A percentile compares a stretch with the other conserved stretches of the same genome.
Evolutionary conservation across 805 yeast species (phyloP).

Genomic region (Ogataea dorogensis): DNA sequence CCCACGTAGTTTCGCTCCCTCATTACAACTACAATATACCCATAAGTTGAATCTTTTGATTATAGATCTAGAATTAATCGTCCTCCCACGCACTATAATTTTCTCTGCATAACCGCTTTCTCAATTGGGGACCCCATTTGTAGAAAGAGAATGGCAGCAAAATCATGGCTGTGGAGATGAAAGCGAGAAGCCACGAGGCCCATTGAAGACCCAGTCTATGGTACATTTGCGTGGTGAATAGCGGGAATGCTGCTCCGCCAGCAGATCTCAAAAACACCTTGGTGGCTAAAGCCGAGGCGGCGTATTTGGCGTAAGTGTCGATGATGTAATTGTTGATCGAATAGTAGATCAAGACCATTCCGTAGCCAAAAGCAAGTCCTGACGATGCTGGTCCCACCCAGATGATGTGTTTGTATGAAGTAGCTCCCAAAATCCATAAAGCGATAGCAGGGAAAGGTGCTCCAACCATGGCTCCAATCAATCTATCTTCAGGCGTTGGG

Average conservation of each 20-base stretch:
- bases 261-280: slow-evolving; percentile 78
- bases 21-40: slow-evolving; percentile 1
- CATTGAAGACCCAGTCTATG: slow-evolving; percentile 69
- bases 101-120: slow-evolving; percentile 65
- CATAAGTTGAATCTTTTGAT: slow-evolving; percentile 4
- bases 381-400: slow-evolving; percentile 65
- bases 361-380: slow-evolving; percentile 59
- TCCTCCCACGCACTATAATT: slow-evolving; percentile 49
- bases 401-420: slow-evolving; percentile 63
- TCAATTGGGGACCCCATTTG: slow-evolving; percentile 59
- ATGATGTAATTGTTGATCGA: slow-evolving; percentile 77
- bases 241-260: slow-evolving; percentile 85
- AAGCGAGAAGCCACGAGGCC: slow-evolving; percentile 80
- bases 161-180: slow-evolving; percentile 75
- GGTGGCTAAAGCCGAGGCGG: slow-evolving; percentile 79
- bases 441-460: slow-evolving; percentile 81
- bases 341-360: slow-evolving; percentile 59
- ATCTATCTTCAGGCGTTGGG: slow-evolving; percentile 78
- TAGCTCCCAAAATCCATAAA: slow-evolving; percentile 77
- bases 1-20: neutral
- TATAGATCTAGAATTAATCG: slow-evolving; percentile 6
- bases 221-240: slow-evolving; percentile 81
- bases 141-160: slow-evolving; percentile 69
- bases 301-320: slow-evolving; percentile 81
- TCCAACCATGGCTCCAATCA: slow-evolving; percentile 79